phyloP scores from a whole-genome alignment of 2,329 filamentous ascomycete genomes.

The Xylaria sp. region DNA sequence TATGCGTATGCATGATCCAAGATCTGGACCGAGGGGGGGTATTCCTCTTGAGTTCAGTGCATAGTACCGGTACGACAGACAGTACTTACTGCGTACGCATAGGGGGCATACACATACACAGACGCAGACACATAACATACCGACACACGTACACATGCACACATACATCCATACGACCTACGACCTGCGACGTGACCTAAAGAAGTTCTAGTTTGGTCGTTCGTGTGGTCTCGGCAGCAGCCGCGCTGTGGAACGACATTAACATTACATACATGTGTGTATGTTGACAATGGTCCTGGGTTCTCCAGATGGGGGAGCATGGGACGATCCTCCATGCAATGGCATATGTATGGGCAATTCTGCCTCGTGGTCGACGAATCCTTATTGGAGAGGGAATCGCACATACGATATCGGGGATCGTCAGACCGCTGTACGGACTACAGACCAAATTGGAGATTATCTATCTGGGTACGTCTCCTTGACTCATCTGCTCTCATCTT shows the following conservation, averaged over 20 bases:
- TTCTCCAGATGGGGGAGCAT: not conserved
- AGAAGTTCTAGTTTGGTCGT: not conserved
- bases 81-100: no score
- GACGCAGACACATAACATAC: no score
- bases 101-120: no score
- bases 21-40: not conserved
- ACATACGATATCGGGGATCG: no score
- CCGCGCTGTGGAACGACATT: not conserved
- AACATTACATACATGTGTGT: not conserved
- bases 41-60: not conserved
- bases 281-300: not conserved
- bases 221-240: not conserved
- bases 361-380: not conserved
- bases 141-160: no score
- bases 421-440: no score
- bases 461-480: not conserved
- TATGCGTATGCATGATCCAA: not conserved
- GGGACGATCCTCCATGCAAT: not conserved
- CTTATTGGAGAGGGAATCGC: no score
- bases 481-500: not conserved
- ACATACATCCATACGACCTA: no score
- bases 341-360: not conserved
- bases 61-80: not conserved
- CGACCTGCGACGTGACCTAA: not conserved
- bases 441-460: not conserved